Base-by-base conservation (phyloP, 805 yeast genomes). In the Pichia californica region DNA sequence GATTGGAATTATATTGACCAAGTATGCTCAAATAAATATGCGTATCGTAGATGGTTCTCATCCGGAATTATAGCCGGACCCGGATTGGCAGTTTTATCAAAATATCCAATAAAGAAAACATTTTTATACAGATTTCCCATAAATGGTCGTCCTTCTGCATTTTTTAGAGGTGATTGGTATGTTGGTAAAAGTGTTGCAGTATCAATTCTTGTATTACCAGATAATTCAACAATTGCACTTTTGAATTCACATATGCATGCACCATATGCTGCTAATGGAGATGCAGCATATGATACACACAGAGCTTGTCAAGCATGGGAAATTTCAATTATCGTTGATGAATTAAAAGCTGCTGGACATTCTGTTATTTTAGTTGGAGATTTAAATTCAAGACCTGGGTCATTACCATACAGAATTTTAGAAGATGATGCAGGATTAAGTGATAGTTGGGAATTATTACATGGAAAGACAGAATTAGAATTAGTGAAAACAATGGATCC, bases 281-380 rank as follows among this genome's bases (percentile, higher is more conserved):
- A 88, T 61, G 94, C 94, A 2, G 83, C 89, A 3, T 93, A 93
- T 58, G 69, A 80, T 3, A 85, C 96, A 52, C 98, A 93, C 58
- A 69, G 99, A 38, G 81, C 96, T 0, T 77, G 93, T 45, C 99
- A 93, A 63, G 97, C 98, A 1, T 93, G 98, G 98, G 96, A 89
- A 59, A 76, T 93, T 59, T 74, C 93, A 28, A 74, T 77, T 40
- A 47, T 88, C 29, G 79, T 84, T 1, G 70, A 71, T 15, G 62
- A 79, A 30, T 73, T 89, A 36, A 69, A 71, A 36, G 70, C 68
- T 43, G 83, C 91, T 0, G 96, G 97, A 0, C 83, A 87, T 59
- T 83, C 89, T 1, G 91, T 86, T 0, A 74, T 93, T 26, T 79
- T 88, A 41, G 96, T 89, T 27, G 99, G 99, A 3, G 99, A 93